Percentiles rank a stretch among this genome's conserved stretches.
Conservation (phyloP, 257 asterid genomes). For the Solanum ahanhuiri region DNA sequence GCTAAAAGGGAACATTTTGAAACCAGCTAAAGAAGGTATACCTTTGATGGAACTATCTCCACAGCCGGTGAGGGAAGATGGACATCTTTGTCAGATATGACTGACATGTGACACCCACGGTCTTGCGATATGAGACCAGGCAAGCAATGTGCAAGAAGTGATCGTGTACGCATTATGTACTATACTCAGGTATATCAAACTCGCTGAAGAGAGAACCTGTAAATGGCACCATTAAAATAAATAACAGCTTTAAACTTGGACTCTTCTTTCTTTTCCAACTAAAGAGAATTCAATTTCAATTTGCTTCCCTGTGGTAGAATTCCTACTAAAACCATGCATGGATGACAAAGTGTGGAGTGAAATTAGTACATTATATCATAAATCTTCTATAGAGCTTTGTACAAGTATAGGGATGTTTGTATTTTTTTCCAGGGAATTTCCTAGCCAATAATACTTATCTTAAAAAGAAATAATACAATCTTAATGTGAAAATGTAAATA, state of each 20-base stretch:
- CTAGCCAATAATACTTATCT: neutral
- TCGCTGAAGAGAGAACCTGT: neutral
- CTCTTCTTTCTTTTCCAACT: neutral
- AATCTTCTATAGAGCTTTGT: neutral
- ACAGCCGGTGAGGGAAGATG: conserved; percentile 29
- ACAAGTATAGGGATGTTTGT: neutral
- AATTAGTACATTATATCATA: neutral
- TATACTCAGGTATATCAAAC: neutral
- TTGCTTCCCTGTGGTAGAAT: neutral
- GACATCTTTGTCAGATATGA: conserved; percentile 15
- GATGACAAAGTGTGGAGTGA: neutral
- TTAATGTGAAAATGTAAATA: neutral
- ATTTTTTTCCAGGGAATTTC: neutral
- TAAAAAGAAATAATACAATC: neutral
- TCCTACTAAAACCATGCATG: neutral
- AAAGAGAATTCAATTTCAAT: neutral
- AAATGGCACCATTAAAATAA: neutral
- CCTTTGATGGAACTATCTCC: conserved; percentile 30
- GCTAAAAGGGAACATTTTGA: neutral
- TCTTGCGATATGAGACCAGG: conserved; percentile 23
- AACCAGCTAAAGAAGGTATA: neutral
- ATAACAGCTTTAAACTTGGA: neutral
- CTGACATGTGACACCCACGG: conserved; percentile 13
- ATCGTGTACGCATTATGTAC: conserved; percentile 19
- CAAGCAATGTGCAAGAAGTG: conserved; percentile 29